A percentile compares a stretch with the other conserved stretches of the same genome.
Conservation (phyloP, 2,329 filamentous ascomycete species). For the Verticillium longisporum region DNA sequence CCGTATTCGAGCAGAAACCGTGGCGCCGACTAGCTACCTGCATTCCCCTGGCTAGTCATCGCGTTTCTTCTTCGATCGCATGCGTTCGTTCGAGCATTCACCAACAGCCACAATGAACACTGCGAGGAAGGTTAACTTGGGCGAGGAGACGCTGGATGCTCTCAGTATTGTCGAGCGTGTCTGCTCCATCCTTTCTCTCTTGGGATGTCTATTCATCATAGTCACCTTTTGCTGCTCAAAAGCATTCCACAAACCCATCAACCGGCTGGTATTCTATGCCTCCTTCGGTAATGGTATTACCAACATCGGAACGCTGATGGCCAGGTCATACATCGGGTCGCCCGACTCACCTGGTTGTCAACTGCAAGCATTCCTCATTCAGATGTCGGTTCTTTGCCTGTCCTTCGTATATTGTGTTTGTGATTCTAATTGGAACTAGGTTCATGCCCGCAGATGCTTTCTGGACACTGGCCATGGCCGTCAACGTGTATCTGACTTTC, state of each 20-base stretch:
- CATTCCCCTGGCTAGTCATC: not conserved
- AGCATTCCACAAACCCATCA: slow-evolving; percentile 79
- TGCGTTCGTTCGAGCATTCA: not conserved
- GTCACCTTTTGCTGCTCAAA: slow-evolving; percentile 61
- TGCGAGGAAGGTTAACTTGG: not conserved
- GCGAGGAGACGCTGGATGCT: slow-evolving; percentile 35
- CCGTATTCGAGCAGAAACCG: not conserved
- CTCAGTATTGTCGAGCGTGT: slow-evolving; percentile 60
- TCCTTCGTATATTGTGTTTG: slow-evolving; percentile 5
- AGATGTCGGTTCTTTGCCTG: slow-evolving; percentile 54
- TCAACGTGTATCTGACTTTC: slow-evolving; percentile 78
- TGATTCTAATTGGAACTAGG: slow-evolving; percentile 35
- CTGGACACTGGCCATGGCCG: slow-evolving; percentile 76
- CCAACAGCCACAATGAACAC: not conserved
- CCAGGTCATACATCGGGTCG: slow-evolving; percentile 48
- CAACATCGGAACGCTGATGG: slow-evolving; percentile 71
- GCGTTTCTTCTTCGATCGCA: not conserved
- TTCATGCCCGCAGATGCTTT: slow-evolving; percentile 71
- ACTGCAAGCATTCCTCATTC: slow-evolving; percentile 72
- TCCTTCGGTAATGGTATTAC: slow-evolving; percentile 74
- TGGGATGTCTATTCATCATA: slow-evolving; percentile 67
- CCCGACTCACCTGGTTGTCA: slow-evolving; percentile 52
- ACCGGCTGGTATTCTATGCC: slow-evolving; percentile 76
- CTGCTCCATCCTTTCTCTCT: slow-evolving; percentile 63
- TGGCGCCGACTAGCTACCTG: not conserved